Base-by-base conservation (phyloP, 2,329 filamentous ascomycete species). In the Arthrinium phaeospermum region DNA sequence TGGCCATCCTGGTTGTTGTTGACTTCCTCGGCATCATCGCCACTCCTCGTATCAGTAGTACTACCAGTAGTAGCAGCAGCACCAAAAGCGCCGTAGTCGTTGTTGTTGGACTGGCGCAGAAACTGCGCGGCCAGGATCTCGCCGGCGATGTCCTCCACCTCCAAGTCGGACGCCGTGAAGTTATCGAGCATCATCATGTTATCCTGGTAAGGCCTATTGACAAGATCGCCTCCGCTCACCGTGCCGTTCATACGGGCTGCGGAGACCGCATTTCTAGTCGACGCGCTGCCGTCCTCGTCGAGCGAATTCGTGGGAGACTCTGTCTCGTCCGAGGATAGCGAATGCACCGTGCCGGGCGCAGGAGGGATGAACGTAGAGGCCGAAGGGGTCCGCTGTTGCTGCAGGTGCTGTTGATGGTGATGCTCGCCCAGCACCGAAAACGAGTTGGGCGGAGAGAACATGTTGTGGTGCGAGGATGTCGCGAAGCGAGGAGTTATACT, bases 41-140 rank as follows among this genome's bases (percentile, higher is more conserved):
- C 34, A 10, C 57, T 1, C 57, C 64, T 41, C 22, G 27, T n/a
- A 14, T 70, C 77, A 41, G 34, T 8, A 2, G 30, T 13, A 41
- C 76, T 45, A 77, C 76, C 51, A 19, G 16, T 8, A 6, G 7
- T 12, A 22, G 34, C 8, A 1, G 22, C 3, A 19, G 51, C 24
- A 30, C 13, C 12, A 27, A 76, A 75, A 12, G 72, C 70, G 24
- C 74, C 71, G 41, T 71, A 77, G 2, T 47, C 4, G 76, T 76
- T 41, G 76, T 76, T 41, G 37, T 37, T 2, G 75, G 75, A 57
- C 1, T 79, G 73, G 22, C 81, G 72, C 6, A 77, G 75, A 53
- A 70, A 70, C 4, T 83, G 83, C 6, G 80, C 80, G 7, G 79
- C 80, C 16, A 82, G 75, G 1, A 80, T 75, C 19, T 81, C 80